Percentiles rank a stretch among this genome's conserved stretches.
Conservation (phyloP, 352 stramenopile genomes). For the Albugo laibachii region DNA sequence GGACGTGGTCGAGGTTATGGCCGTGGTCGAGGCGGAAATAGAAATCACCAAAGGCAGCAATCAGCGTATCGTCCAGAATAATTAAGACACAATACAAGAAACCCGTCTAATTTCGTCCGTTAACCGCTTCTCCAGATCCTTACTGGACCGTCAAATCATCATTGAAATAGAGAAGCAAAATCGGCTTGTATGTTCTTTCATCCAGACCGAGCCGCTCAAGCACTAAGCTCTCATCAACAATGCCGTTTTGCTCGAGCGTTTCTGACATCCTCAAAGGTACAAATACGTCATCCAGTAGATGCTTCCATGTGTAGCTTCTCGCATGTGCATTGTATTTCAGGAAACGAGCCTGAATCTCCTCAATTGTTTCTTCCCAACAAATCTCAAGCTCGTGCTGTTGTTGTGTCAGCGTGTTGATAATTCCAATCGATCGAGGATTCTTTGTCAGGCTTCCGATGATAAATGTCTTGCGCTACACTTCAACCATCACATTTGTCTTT, state of each 20-base stretch:
- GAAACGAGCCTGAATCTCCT: constrained; percentile 79
- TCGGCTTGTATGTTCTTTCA: constrained; percentile 73
- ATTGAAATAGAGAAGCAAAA: constrained; percentile 85
- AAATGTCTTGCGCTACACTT: constrained; percentile 14
- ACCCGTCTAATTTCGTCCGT: too few relatives aligned
- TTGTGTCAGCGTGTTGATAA: constrained; percentile 84
- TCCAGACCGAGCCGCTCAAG: constrained; percentile 79
- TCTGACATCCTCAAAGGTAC: constrained; percentile 72
- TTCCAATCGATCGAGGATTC: constrained; percentile 48
- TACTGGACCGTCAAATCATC: constrained; percentile 72
- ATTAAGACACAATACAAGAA: too few relatives aligned
- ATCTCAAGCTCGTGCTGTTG: constrained; percentile 67
- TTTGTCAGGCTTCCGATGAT: constrained; percentile 52
- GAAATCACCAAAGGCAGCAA: not conserved
- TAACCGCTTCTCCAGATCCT: too few relatives aligned
- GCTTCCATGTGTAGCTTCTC: constrained; percentile 86
- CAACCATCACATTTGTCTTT: constrained; percentile 66
- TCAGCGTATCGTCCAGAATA: too few relatives aligned
- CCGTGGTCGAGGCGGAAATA: constrained; percentile 9
- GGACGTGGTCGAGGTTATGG: constrained; percentile 8
- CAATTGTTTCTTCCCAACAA: constrained; percentile 73
- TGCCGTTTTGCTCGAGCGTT: constrained; percentile 78
- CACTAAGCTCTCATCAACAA: constrained; percentile 54
- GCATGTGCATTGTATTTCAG: constrained; percentile 74
- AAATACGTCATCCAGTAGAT: constrained; percentile 70